Base-by-base conservation (phyloP, 148 eudicot species). In the Selenicereus undatus region DNA sequence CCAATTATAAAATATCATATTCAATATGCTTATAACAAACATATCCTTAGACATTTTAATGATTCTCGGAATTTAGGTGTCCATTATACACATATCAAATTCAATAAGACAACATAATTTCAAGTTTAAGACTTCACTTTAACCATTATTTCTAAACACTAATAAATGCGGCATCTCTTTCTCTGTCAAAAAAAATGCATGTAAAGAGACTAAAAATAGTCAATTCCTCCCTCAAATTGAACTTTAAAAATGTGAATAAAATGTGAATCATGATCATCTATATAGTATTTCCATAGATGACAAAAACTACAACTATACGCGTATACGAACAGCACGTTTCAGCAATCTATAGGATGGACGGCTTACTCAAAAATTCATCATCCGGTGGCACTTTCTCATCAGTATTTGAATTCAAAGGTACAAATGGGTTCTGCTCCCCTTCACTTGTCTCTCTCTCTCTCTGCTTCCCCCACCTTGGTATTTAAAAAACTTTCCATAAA, bases 401-500 rank as follows among this genome's bases (percentile, higher is more conserved):
- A 39, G 8, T 39, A 39, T 39, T 39, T 39, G 3, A 39, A 39
- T 39, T 39, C 32, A 32, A 32, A 32, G 32, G 2, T 1, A 39
- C 43, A 39, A 39, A 39, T 39, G 43, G 8, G 3, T 39, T 39
- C 0, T 0, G 43, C 43, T 39, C 43, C 43, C 43, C 43, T 39
- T 4, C 43, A 39, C 42, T 58, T 24, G 54, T 70, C 39, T 1
- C 32, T 39, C 21, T 39, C 70, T 22, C 36, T 73, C 50, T 43
- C 64, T 43, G 17, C 42, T 36, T 22, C 22, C 9, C 17, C 51
- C 56, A 18, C 43, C 16, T 9, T 72, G 26, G 18, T 35, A 20
- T 3, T 43, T n/a, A 68, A 70, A 62, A 12, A 48, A 84, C 78
- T 84, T 84, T 72, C 86, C 83, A 50, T 79, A 84, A 80, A 84